phyloP scores from a whole-genome alignment of 2,329 filamentous ascomycete species.

The Ophiostoma sp. region DNA sequence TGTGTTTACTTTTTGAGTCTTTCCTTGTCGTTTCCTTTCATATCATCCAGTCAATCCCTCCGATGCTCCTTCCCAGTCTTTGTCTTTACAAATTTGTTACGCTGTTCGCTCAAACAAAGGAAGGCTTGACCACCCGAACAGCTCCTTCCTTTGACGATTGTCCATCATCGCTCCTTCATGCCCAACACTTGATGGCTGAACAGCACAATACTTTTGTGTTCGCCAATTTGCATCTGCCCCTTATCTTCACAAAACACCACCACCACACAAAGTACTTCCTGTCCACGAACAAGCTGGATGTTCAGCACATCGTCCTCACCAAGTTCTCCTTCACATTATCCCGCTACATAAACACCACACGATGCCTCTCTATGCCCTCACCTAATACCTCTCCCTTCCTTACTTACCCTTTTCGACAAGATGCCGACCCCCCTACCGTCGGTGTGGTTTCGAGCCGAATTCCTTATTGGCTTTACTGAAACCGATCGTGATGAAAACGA shows the following conservation, averaged over 20 bases:
- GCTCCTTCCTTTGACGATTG: background rate
- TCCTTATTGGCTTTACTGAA: constrained; percentile 6
- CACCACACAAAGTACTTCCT: background rate
- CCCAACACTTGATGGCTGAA: background rate
- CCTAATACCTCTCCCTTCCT: background rate
- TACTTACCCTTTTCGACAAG: background rate
- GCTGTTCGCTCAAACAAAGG: background rate
- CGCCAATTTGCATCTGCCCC: background rate
- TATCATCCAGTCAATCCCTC: background rate
- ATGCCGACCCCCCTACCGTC: background rate
- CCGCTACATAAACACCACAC: background rate
- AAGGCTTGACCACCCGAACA: background rate
- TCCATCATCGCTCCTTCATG: background rate
- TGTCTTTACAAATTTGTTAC: background rate
- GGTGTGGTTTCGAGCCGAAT: background rate
- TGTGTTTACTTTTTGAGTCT: background rate
- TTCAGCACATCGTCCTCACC: background rate
- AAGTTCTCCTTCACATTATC: background rate
- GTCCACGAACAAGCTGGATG: background rate
- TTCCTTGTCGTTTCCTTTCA: background rate
- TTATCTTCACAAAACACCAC: constrained; percentile 1
- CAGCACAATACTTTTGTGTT: background rate
- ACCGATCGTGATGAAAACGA: background rate
- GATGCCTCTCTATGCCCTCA: background rate
- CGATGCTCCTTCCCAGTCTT: background rate